Evolutionary conservation across 2,329 filamentous ascomycete species (phyloP).

Genomic region (Dendryphion nanum): DNA sequence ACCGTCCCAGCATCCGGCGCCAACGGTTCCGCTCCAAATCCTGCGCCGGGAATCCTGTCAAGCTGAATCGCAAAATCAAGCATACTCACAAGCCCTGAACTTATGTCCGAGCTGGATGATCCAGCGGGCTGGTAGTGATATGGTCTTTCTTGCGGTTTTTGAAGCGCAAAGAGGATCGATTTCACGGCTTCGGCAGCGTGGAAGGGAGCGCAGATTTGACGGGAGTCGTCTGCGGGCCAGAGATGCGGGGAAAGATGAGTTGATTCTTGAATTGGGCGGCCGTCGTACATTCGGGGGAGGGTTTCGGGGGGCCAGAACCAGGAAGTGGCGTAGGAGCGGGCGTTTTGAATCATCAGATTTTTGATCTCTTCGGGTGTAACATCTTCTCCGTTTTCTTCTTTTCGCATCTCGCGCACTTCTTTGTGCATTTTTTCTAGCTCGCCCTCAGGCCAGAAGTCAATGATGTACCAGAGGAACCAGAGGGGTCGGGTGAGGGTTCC

Average conservation of each 20-base stretch:
- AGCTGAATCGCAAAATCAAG: slow-evolving; percentile 3
- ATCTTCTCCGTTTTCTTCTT: background rate
- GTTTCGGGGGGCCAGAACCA: background rate
- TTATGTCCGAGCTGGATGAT: background rate
- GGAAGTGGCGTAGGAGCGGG: background rate
- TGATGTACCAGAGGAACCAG: slow-evolving; percentile 7
- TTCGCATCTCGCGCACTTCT: background rate
- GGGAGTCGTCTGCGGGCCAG: no score
- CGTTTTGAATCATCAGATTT: background rate
- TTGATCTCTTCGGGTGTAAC: background rate
- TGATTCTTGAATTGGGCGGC: background rate
- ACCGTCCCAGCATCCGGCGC: slow-evolving; percentile 1
- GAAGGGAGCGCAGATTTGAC: no score
- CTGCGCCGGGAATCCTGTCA: background rate
- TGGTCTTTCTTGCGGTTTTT: background rate
- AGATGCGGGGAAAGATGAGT: no score
- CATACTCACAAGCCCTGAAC: slow-evolving; percentile 4
- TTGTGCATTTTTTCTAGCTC: slow-evolving; percentile 4
- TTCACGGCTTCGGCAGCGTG: background rate
- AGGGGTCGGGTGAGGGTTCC: slow-evolving; percentile 2
- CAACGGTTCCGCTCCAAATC: background rate
- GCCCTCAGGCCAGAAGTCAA: slow-evolving; percentile 7
- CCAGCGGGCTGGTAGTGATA: background rate
- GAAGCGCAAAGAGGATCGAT: background rate
- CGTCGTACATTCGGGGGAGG: no score